Percentiles rank a stretch among this genome's conserved stretches.
These are phyloP conservation scores for Cordyceps tenuipes DNA, from an alignment of 2,329 filamentous ascomycete species.

Conservation along the genomic window DNA sequence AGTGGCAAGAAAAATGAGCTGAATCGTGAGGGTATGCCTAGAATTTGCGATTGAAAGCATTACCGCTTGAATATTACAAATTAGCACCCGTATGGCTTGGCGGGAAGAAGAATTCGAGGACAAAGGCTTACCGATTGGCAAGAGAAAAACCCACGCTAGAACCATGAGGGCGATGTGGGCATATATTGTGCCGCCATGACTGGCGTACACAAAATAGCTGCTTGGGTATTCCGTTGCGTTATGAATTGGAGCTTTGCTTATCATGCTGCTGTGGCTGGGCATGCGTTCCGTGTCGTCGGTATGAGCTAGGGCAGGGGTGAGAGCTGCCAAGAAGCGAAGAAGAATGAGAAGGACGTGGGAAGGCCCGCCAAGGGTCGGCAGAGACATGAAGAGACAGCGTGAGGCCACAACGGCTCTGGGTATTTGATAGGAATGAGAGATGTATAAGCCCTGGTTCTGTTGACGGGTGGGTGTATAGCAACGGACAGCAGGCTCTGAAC, in stretches of 20 bases:
- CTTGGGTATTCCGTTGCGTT: slow-evolving; percentile 28
- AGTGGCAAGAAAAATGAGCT: slow-evolving; percentile 57
- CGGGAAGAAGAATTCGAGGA: neutral
- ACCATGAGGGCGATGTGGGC: slow-evolving; percentile 65
- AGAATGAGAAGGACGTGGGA: neutral
- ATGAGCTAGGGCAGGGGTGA: neutral
- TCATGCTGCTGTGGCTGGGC: slow-evolving; percentile 11
- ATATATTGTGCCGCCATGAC: slow-evolving; percentile 50
- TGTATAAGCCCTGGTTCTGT: neutral
- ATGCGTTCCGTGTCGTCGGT: slow-evolving; percentile 13
- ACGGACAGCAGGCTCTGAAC: too few species aligned
- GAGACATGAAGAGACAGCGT: neutral
- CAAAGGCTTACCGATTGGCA: slow-evolving; percentile 58
- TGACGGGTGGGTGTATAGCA: too few species aligned
- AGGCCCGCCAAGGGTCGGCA: neutral
- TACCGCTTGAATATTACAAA: slow-evolving; percentile 46
- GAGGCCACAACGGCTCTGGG: neutral
- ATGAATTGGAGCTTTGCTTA: slow-evolving; percentile 11
- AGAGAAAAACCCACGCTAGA: slow-evolving; percentile 61
- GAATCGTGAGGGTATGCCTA: slow-evolving; percentile 58
- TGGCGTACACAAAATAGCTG: slow-evolving; percentile 52
- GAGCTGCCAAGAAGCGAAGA: slow-evolving; percentile 14
- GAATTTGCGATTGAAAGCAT: slow-evolving; percentile 82
- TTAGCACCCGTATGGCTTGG: slow-evolving; percentile 5
- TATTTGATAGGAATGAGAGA: neutral